Percentiles rank a stretch among this genome's conserved stretches.
These are phyloP conservation scores for Phytophthora chlamydospora DNA, from an alignment of 352 stramenopile species.

Conservation along the genomic window DNA sequence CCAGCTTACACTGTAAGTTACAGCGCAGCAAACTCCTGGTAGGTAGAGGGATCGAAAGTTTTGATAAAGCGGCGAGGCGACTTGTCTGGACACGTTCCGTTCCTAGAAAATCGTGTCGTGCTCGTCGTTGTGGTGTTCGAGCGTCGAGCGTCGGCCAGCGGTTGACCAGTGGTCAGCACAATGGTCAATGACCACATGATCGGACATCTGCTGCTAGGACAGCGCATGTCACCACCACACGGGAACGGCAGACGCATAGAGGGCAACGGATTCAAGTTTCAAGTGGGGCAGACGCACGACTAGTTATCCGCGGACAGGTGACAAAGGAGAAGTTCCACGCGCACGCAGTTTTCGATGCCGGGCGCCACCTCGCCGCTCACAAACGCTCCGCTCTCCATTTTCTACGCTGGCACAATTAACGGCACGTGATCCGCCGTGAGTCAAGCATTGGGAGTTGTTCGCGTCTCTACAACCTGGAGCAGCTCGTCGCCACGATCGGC, in stretches of 20 bases:
- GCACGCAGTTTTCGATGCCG: not conserved
- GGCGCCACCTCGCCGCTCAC: not conserved
- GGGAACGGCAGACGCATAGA: no score
- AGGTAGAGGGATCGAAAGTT: slow-evolving; percentile 3
- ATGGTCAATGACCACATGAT: no score
- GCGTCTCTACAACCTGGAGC: slow-evolving; percentile 7
- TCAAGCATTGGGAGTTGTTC: slow-evolving; percentile 4
- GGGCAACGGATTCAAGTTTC: no score
- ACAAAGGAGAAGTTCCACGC: slow-evolving; percentile 13
- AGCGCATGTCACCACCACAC: no score
- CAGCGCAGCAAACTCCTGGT: no score
- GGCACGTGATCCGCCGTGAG: slow-evolving; percentile 7
- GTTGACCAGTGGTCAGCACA: no score
- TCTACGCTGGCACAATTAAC: slow-evolving; percentile 7
- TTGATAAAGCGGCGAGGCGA: not conserved
- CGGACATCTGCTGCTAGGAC: no score
- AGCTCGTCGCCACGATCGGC: not conserved
- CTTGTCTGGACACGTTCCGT: no score
- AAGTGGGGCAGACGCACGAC: not conserved
- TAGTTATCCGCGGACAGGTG: slow-evolving; percentile 6
- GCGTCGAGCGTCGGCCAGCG: not conserved
- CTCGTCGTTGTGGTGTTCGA: slow-evolving; percentile 13
- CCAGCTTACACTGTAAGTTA: no score
- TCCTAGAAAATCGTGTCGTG: not conserved
- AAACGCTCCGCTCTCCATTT: not conserved